phyloP scores from a whole-genome alignment of 176 grass and related monocot species.

The Oryza brachyantha region DNA sequence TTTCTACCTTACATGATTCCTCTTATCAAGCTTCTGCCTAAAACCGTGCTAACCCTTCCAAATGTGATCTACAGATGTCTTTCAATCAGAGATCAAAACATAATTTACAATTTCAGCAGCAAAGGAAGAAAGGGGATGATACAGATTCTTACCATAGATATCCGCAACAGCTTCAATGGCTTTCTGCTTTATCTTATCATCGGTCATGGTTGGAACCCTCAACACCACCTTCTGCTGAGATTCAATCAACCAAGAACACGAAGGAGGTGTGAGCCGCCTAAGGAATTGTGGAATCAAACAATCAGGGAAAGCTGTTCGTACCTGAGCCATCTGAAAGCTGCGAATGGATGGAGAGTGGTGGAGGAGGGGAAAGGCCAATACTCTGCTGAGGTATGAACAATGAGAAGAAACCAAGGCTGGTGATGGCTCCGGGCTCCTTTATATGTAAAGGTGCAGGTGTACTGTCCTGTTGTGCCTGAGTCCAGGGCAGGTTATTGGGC shows the following conservation, averaged over 20 bases:
- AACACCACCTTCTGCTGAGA: slow-evolving; percentile 73
- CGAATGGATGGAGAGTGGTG: not conserved
- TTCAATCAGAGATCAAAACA: not conserved
- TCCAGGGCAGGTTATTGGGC: not conserved
- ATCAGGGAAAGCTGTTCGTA: slow-evolving; percentile 30
- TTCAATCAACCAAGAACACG: not conserved
- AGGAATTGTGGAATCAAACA: not conserved
- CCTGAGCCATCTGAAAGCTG: slow-evolving; percentile 62
- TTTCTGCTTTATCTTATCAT: slow-evolving; percentile 89
- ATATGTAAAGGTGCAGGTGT: slow-evolving; percentile 28
- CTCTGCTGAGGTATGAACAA: slow-evolving; percentile 29
- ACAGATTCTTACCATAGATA: slow-evolving; percentile 60
- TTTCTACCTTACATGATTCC: slow-evolving; percentile 20
- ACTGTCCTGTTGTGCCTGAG: slow-evolving; percentile 1
- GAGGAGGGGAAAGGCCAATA: slow-evolving; percentile 4
- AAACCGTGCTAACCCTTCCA: not conserved
- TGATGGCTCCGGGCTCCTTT: slow-evolving; percentile 33
- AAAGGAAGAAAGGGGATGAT: not conserved
- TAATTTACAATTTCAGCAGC: not conserved
- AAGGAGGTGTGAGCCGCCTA: not conserved
- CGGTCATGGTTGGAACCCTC: slow-evolving; percentile 75
- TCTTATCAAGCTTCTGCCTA: slow-evolving; percentile 2
- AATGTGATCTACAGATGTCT: not conserved
- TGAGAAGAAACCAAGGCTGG: slow-evolving; percentile 30
- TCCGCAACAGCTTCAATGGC: slow-evolving; percentile 81